Conservation (phyloP, 257 asterid species). For the Striga asiatica region DNA sequence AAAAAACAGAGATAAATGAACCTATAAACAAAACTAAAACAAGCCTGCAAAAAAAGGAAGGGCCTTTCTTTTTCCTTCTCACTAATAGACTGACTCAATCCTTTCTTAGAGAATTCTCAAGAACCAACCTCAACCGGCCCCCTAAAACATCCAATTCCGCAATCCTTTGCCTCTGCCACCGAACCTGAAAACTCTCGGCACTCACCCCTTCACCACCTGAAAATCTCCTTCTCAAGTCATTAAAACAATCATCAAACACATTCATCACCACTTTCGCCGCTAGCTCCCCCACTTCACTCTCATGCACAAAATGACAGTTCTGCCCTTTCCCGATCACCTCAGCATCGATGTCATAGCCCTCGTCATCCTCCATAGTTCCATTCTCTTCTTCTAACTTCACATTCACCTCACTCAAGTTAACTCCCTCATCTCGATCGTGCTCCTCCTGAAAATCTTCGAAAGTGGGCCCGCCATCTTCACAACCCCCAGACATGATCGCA, state of each 20-base stretch:
- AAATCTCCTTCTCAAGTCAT: conserved; percentile 35
- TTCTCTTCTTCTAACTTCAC: conserved; percentile 49
- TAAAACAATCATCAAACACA: conserved; percentile 50
- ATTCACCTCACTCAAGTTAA: conserved; percentile 60
- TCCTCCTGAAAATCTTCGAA: conserved; percentile 10
- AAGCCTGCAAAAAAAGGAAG: conserved; percentile 6
- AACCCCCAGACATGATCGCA: background rate
- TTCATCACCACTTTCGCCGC: conserved; percentile 39
- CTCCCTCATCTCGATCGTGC: conserved; percentile 16
- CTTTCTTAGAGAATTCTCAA: conserved; percentile 44
- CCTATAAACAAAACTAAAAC: conserved; percentile 7
- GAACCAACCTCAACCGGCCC: conserved; percentile 55
- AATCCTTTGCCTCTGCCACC: conserved; percentile 61
- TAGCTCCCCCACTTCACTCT: conserved; percentile 21
- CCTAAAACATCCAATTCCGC: conserved; percentile 62
- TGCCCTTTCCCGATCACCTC: background rate
- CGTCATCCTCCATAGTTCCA: conserved; percentile 15
- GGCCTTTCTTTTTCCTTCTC: background rate
- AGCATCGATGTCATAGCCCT: background rate
- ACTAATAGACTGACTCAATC: conserved; percentile 20
- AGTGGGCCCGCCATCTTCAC: conserved; percentile 12
- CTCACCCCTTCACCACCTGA: conserved; percentile 15
- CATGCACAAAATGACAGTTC: background rate
- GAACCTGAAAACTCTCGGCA: conserved; percentile 26
- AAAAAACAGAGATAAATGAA: conserved; percentile 1